Conservation (phyloP, 2,329 filamentous ascomycete species). For the Aplosporella prunicola region DNA sequence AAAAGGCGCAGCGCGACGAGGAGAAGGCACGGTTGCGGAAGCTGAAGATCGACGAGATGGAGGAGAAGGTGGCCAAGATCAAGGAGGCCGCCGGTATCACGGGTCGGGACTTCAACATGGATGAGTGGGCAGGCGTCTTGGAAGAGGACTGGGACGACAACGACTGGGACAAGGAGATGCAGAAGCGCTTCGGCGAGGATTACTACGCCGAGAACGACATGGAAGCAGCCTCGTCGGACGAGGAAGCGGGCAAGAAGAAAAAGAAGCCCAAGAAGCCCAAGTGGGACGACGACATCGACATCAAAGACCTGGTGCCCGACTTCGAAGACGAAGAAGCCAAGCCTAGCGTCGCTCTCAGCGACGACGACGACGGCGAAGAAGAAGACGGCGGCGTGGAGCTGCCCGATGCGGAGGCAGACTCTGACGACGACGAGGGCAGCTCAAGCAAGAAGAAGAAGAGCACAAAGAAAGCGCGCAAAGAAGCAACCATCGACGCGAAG, state of each 20-base stretch:
- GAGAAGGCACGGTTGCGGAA: conserved; percentile 78
- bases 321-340: conserved; percentile 52
- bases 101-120: conserved; percentile 57
- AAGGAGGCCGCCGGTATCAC: conserved; percentile 77
- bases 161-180: conserved; percentile 86
- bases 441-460: conserved; percentile 31
- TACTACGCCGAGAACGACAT: conserved; percentile 71
- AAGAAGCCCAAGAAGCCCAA: conserved; percentile 70
- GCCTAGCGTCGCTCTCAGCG: conserved; percentile 48
- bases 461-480: conserved; percentile 35
- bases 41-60: conserved; percentile 82
- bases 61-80: conserved; percentile 78
- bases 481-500: conserved; percentile 48
- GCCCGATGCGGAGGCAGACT: conserved; percentile 26
- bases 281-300: conserved; percentile 97
- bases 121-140: conserved; percentile 76
- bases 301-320: conserved; percentile 81
- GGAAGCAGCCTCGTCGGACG: conserved; percentile 14
- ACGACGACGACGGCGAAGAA: conserved; percentile 39
- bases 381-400: conserved; percentile 24
- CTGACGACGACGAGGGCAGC: conserved; percentile 25
- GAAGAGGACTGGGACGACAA: conserved; percentile 84
- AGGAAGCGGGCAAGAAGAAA: conserved; percentile 33
- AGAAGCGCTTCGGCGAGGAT: conserved; percentile 73
- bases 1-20: conserved; percentile 64